Evolutionary conservation across 148 eudicot species (phyloP).

Genomic region (Heliamphora exappendiculata): DNA sequence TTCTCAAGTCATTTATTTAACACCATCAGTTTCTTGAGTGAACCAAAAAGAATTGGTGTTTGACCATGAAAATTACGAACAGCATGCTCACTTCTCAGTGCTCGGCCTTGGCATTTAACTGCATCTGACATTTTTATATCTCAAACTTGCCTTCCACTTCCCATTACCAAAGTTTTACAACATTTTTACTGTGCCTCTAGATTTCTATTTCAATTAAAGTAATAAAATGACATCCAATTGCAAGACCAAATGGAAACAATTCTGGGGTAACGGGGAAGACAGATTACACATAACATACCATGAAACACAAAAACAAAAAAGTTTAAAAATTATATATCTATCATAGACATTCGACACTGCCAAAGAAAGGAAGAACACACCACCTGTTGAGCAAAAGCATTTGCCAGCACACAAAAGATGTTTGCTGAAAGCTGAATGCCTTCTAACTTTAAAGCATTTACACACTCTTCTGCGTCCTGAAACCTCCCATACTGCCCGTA

Average conservation of each 20-base stretch:
- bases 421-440: slow-evolving; percentile 26
- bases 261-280: neutral
- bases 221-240: neutral
- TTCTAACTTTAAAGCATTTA: slow-evolving; percentile 53
- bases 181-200: neutral
- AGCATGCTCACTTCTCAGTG: neutral
- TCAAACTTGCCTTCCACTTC: neutral
- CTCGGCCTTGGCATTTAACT: neutral
- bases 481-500: slow-evolving; percentile 83
- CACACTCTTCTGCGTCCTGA: slow-evolving; percentile 57
- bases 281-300: neutral
- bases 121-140: neutral
- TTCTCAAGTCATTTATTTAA: neutral
- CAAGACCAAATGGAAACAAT: neutral
- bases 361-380: slow-evolving; percentile 21
- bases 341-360: neutral
- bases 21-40: neutral
- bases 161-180: neutral
- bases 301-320: neutral
- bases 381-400: slow-evolving; percentile 77
- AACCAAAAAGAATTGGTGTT: neutral
- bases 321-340: neutral
- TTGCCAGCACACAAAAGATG: slow-evolving; percentile 76
- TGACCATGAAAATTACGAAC: neutral
- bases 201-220: neutral